Evolutionary conservation across 2,329 filamentous ascomycete genomes (phyloP).

Genomic region (Exophiala oligosperma): DNA sequence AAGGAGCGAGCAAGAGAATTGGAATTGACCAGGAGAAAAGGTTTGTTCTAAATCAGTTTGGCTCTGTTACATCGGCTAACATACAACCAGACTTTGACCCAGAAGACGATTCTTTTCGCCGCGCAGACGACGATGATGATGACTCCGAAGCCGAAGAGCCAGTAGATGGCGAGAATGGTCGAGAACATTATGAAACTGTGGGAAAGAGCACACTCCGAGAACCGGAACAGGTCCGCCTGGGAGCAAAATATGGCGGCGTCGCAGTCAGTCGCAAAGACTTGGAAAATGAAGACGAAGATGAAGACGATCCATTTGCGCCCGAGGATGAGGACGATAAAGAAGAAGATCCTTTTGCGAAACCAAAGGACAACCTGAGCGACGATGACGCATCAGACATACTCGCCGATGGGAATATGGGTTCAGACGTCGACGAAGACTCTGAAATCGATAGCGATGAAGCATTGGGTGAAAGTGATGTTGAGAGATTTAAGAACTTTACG

Average conservation of each 20-base stretch:
- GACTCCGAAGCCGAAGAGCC: slow-evolving; percentile 49
- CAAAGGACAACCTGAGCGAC: neutral
- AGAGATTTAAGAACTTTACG: slow-evolving; percentile 26
- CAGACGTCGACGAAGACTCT: slow-evolving; percentile 28
- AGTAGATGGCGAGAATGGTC: slow-evolving; percentile 58
- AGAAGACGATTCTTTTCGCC: slow-evolving; percentile 62
- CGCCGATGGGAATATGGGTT: slow-evolving; percentile 19
- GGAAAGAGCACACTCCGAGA: slow-evolving; percentile 84
- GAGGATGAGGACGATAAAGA: slow-evolving; percentile 28
- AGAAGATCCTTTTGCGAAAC: slow-evolving; percentile 25
- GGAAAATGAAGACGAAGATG: slow-evolving; percentile 37
- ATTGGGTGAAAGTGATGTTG: slow-evolving; percentile 29
- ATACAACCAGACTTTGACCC: slow-evolving; percentile 71
- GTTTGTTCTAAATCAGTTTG: neutral
- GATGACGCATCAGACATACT: slow-evolving; percentile 27
- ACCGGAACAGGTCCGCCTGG: slow-evolving; percentile 67
- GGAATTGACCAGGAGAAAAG: slow-evolving; percentile 17
- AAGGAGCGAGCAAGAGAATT: slow-evolving; percentile 11
- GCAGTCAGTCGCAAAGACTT: slow-evolving; percentile 68
- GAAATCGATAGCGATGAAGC: slow-evolving; percentile 34
- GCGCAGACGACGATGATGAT: slow-evolving; percentile 57
- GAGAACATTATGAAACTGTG: slow-evolving; percentile 83
- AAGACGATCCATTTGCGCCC: slow-evolving; percentile 26
- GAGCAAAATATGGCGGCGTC: slow-evolving; percentile 75
- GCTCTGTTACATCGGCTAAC: neutral